These are phyloP conservation scores for Amniculicola lignicola DNA, from an alignment of 495 filamentous ascomycete genomes.

Conservation along the genomic window DNA sequence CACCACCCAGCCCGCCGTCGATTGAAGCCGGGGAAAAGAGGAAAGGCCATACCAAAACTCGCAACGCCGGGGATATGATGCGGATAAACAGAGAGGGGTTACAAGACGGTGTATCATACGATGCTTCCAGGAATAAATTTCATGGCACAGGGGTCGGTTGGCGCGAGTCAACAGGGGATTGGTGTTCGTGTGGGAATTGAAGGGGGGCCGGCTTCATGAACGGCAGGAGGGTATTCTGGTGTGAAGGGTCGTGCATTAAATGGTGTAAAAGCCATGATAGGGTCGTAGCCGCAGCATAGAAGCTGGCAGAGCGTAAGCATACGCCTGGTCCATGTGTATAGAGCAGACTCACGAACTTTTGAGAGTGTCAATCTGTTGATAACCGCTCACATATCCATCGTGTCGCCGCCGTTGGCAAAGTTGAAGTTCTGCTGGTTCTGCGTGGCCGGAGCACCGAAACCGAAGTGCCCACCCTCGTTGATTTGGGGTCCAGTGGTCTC, in stretches of 20 bases:
- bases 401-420: conserved; percentile 86
- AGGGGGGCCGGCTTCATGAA: too few relatives aligned
- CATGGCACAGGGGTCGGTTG: conserved; percentile 29
- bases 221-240: not conserved
- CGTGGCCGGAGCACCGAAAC: conserved; percentile 67
- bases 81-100: conserved; percentile 39
- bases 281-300: too few relatives aligned
- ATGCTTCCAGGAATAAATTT: conserved; percentile 38
- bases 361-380: too few relatives aligned
- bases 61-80: conserved; percentile 37
- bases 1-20: conserved; percentile 3
- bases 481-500: conserved; percentile 62
- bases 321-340: too few relatives aligned
- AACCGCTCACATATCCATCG: conserved; percentile 98
- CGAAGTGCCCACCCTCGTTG: conserved; percentile 68
- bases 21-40: conserved; percentile 4
- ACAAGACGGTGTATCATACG: conserved; percentile 62
- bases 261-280: conserved; percentile 9
- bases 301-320: too few relatives aligned
- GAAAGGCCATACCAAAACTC: too few relatives aligned
- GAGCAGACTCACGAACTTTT: too few relatives aligned
- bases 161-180: conserved; percentile 15
- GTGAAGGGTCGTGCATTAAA: conserved; percentile 17
- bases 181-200: not conserved
- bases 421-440: conserved; percentile 80